Conservation (phyloP, 1,139 yeast genomes). For the Candida sp. region DNA sequence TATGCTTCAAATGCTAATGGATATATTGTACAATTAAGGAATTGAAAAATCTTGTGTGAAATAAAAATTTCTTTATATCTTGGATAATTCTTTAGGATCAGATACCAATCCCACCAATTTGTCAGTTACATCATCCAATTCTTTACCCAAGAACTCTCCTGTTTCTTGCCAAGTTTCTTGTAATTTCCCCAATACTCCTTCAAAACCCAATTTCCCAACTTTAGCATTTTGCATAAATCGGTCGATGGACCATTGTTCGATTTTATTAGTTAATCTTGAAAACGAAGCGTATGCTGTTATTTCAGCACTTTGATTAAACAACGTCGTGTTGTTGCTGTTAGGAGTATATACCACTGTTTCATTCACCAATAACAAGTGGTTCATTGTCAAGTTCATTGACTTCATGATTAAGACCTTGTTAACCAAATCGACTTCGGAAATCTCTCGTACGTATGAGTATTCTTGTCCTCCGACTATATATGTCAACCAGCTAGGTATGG, state of each 20-base stretch:
- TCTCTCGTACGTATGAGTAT: slow-evolving; percentile 81
- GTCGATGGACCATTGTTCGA: slow-evolving; percentile 91
- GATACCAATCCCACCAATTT: slow-evolving; percentile 9
- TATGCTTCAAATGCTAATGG: not conserved
- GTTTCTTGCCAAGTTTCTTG: slow-evolving; percentile 49
- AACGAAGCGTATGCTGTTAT: slow-evolving; percentile 82
- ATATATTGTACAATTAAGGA: too few relatives aligned
- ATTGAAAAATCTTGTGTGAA: not conserved
- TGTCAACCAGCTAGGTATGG: slow-evolving; percentile 81
- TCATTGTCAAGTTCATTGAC: slow-evolving; percentile 85
- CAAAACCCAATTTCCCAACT: slow-evolving; percentile 82
- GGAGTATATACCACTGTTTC: slow-evolving; percentile 85
- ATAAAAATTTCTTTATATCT: too few relatives aligned
- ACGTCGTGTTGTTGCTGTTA: slow-evolving; percentile 52
- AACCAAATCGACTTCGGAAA: slow-evolving; percentile 75
- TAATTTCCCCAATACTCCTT: slow-evolving; percentile 61
- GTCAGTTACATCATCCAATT: slow-evolving; percentile 23
- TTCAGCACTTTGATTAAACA: slow-evolving; percentile 79
- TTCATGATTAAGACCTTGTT: slow-evolving; percentile 69
- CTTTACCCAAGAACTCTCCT: slow-evolving; percentile 32
- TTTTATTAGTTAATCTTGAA: slow-evolving; percentile 66
- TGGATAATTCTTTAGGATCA: not conserved
- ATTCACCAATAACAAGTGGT: slow-evolving; percentile 69
- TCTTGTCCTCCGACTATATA: slow-evolving; percentile 72
- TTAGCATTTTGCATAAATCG: slow-evolving; percentile 86